Conservation (phyloP, 208 protist genomes). For the Trypanosomatidae sp. region DNA sequence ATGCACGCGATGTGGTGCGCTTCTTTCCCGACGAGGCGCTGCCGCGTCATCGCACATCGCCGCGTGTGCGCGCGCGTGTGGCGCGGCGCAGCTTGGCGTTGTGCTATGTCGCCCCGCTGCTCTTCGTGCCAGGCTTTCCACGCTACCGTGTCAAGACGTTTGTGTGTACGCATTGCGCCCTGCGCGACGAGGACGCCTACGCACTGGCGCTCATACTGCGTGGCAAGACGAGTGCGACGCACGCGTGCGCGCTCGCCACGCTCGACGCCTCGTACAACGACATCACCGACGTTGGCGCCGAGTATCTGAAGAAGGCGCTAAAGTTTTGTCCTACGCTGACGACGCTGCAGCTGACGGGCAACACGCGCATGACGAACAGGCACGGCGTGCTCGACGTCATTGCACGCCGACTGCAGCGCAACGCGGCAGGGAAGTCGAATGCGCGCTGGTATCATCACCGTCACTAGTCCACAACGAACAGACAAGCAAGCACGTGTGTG, state of each 20-base stretch:
- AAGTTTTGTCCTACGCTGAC: conserved; percentile 23
- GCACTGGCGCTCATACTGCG: conserved; percentile 28
- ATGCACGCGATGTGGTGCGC: too few species aligned
- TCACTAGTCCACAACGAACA: too few species aligned
- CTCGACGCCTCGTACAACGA: conserved; percentile 20
- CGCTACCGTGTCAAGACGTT: conserved; percentile 19
- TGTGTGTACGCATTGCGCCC: conserved; percentile 17
- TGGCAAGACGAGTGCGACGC: conserved; percentile 4
- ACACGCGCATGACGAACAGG: conserved; percentile 3
- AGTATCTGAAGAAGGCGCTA: conserved; percentile 20
- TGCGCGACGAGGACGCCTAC: conserved; percentile 36
- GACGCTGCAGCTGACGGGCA: conserved; percentile 16
- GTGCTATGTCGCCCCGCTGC: conserved; percentile 26
- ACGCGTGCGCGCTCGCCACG: conserved; percentile 14
- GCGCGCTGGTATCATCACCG: too few species aligned
- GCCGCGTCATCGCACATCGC: too few species aligned
- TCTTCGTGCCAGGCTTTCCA: conserved; percentile 18
- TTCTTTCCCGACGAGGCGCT: too few species aligned
- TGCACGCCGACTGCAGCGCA: too few species aligned
- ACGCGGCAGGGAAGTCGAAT: too few species aligned
- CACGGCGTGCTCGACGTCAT: too few species aligned
- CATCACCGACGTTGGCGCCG: conserved; percentile 35
- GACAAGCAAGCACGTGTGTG: too few species aligned
- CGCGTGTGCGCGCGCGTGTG: too few species aligned
- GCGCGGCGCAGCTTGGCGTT: conserved; percentile 25